phyloP scores from a whole-genome alignment of 345 rosid genomes.

The Reutealis trisperma region DNA sequence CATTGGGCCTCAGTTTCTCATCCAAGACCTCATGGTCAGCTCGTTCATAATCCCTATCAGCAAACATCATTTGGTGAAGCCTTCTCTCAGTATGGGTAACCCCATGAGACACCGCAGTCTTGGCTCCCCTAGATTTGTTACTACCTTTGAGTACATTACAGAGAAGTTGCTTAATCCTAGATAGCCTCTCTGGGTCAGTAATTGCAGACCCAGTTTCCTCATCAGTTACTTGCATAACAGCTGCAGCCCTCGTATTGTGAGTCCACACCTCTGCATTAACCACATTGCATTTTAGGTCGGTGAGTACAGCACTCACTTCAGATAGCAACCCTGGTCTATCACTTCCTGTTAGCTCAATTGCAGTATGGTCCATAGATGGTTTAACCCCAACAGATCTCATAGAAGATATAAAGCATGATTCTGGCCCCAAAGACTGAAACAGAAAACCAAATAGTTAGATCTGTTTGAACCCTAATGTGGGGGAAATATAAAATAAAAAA shows the following conservation, averaged over 20 bases:
- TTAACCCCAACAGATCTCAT: conserved; percentile 71
- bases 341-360: conserved; percentile 80
- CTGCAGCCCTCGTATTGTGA: conserved; percentile 86
- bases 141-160: conserved; percentile 80
- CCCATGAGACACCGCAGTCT: conserved; percentile 64
- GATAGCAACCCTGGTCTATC: conserved; percentile 93
- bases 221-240: conserved; percentile 86
- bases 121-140: conserved; percentile 62
- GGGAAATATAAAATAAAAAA: neutral
- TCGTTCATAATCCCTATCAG: conserved; percentile 86
- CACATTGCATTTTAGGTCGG: conserved; percentile 79
- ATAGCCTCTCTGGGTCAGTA: conserved; percentile 60
- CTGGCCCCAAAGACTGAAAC: conserved; percentile 75
- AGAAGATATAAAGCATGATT: conserved; percentile 67
- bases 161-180: conserved; percentile 66
- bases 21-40: conserved; percentile 44
- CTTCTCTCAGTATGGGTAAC: conserved; percentile 76
- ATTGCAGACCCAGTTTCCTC: conserved; percentile 65
- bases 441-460: conserved; percentile 21
- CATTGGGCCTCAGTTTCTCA: conserved; percentile 67
- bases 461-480: neutral
- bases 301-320: conserved; percentile 82
- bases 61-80: conserved; percentile 99
- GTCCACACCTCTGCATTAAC: conserved; percentile 93
- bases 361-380: conserved; percentile 66